Conservation (phyloP, 2,329 filamentous ascomycete genomes). For the Ophiobolus disseminans region DNA sequence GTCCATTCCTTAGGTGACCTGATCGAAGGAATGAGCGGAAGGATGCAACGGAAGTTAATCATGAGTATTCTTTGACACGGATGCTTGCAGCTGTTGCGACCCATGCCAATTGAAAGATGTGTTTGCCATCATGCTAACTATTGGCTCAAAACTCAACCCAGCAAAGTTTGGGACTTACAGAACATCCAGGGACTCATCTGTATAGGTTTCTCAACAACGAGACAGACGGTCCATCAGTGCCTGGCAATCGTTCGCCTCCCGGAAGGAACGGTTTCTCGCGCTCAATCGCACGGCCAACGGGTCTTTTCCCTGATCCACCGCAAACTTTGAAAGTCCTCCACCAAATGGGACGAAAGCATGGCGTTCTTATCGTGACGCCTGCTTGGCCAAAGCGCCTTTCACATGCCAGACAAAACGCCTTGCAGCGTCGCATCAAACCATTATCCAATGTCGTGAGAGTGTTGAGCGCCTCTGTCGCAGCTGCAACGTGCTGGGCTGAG, state of each 20-base stretch:
- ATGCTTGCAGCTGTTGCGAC: too few species aligned
- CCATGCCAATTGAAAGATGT: too few species aligned
- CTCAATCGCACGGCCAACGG: background rate
- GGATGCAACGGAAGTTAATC: too few species aligned
- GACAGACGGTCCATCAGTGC: background rate
- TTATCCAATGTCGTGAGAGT: constrained; percentile 23
- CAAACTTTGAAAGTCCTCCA: background rate
- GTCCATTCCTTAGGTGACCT: background rate
- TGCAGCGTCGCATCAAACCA: constrained; percentile 21
- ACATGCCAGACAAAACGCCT: constrained; percentile 26
- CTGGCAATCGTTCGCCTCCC: background rate
- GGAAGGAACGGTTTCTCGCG: background rate
- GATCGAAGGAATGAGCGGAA: background rate
- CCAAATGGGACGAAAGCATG: constrained; percentile 4
- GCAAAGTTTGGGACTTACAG: too few species aligned
- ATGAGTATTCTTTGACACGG: too few species aligned
- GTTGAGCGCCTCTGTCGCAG: background rate
- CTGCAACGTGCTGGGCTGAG: background rate
- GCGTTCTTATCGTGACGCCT: constrained; percentile 22
- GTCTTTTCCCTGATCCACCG: background rate
- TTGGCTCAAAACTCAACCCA: too few species aligned
- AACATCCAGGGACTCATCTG: too few species aligned
- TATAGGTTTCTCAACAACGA: background rate
- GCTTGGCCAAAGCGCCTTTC: constrained; percentile 31
- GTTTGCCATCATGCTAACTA: too few species aligned